phyloP scores from a whole-genome alignment of 257 asterid species.

The Echium plantagineum region DNA sequence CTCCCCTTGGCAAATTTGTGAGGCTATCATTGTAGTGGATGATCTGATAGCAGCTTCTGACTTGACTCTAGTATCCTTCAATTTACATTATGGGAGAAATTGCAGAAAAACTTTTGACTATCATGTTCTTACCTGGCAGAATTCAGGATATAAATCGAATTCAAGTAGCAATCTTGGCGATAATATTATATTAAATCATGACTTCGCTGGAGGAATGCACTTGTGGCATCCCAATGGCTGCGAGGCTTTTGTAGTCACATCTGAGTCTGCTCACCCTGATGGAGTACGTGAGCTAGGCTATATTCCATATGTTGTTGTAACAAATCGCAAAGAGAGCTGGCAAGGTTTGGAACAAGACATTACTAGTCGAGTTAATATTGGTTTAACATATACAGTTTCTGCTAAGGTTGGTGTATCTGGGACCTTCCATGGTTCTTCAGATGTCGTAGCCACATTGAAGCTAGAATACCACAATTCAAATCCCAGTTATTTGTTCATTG shows the following conservation, averaged over 20 bases:
- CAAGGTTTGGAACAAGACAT: conserved; percentile 86
- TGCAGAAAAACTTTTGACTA: neutral
- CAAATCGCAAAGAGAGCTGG: conserved; percentile 56
- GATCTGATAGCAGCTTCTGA: too few species aligned
- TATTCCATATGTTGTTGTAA: conserved; percentile 38
- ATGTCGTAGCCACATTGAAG: conserved; percentile 59
- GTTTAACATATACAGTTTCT: conserved; percentile 40
- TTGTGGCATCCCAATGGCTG: conserved; percentile 68
- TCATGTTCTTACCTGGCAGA: conserved; percentile 21
- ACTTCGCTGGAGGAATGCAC: conserved; percentile 64
- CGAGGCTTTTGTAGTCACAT: conserved; percentile 41
- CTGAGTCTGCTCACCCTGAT: conserved; percentile 23
- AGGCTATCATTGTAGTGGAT: too few species aligned
- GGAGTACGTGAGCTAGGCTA: conserved; percentile 15
- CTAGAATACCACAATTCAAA: conserved; percentile 41
- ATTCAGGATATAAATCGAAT: conserved; percentile 13
- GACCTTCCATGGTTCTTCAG: conserved; percentile 26
- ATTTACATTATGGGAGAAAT: neutral
- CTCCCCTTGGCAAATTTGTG: too few species aligned
- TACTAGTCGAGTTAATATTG: conserved; percentile 35
- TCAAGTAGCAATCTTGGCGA: conserved; percentile 15
- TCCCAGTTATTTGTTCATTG: conserved; percentile 47
- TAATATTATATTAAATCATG: conserved; percentile 62
- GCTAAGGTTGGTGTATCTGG: conserved; percentile 60
- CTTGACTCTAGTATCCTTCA: neutral